Base-by-base conservation (phyloP, 2,329 filamentous ascomycete genomes). In the Beauveria sp. region DNA sequence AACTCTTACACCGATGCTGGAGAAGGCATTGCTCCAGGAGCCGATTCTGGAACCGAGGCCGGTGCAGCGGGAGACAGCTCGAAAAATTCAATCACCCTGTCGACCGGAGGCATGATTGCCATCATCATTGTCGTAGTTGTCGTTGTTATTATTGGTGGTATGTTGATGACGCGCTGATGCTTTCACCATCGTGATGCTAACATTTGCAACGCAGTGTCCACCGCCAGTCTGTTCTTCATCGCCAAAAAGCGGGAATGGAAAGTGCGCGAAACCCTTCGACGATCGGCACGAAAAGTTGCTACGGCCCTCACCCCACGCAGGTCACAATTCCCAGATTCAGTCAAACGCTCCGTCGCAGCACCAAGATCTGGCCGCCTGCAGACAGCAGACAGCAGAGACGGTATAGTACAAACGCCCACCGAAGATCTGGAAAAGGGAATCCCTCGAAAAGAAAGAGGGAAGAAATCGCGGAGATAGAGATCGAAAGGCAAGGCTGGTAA, bases 191-290 rank as follows among this genome's bases (percentile, higher is more conserved):
- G 2, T 20, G 24, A 20, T 18, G 10, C 50, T 60, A 42, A 55
- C 42, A 5, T 28, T 12, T 28, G 9, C 24, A 67, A 63, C 52
- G 46, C 66, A 89, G 88, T 87, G 64, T 80, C 79, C 24, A 87
- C 82, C 40, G 83, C 86, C 3, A 76, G 85, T 2, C 83, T 95
- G 30, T 96, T 89, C 77, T 91, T 87, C 72, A 72, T 93, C 43
- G 89, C 91, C 60, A 95, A 95, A 79, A 92, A 91, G 77, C 85
- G 87, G 52, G 89, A 93, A 73, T 95, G 91, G 91, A 89, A 86
- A 66, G 79, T 95, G 66, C 84, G 86, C 62, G 85, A 90, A 70
- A 88, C 81, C 34, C 79, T 96, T 62, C 83, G 87, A 60, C 84
- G 83, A 65, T 92, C 89, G 1, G 85, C 85, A 38, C 80, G 79